phyloP scores from a whole-genome alignment of 129 eudicot species.

The Chrysanthemum lavandulifolium region DNA sequence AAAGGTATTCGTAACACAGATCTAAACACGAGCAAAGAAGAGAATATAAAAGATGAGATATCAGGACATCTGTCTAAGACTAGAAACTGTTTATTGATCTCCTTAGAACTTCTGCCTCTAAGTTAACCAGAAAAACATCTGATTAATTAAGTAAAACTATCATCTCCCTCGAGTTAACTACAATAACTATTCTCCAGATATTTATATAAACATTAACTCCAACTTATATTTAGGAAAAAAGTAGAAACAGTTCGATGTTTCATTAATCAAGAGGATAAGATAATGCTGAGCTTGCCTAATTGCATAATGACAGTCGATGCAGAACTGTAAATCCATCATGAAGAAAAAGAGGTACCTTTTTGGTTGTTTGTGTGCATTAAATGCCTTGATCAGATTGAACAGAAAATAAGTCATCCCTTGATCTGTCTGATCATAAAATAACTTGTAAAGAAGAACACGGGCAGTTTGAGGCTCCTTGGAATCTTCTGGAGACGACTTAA shows the following conservation, averaged over 20 bases:
- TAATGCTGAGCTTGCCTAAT: constrained; percentile 2
- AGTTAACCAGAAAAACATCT: constrained; percentile 17
- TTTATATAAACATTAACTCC: background rate
- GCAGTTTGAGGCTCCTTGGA: constrained; percentile 89
- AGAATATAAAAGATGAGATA: too few relatives aligned
- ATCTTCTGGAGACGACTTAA: constrained; percentile 71
- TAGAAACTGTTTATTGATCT: too few relatives aligned
- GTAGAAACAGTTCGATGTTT: background rate
- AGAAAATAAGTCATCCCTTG: constrained; percentile 94
- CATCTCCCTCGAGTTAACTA: constrained; percentile 5
- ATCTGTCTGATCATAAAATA: constrained; percentile 98
- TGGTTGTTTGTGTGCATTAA: constrained; percentile 82
- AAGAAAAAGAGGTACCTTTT: constrained; percentile 55
- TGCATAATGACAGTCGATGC: background rate
- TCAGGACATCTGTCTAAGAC: too few relatives aligned
- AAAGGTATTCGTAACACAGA: too few relatives aligned
- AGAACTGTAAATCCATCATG: constrained; percentile 6
- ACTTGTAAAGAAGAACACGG: constrained; percentile 87
- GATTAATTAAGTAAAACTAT: background rate
- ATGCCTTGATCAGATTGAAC: constrained; percentile 69
- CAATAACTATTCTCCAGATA: constrained; percentile 5
- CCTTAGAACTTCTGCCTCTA: background rate
- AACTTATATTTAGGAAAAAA: constrained; percentile 5
- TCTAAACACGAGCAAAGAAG: too few relatives aligned
- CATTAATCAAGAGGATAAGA: background rate